Conservation (phyloP, 306 rosid genomes). For the Luffa acutangula region DNA sequence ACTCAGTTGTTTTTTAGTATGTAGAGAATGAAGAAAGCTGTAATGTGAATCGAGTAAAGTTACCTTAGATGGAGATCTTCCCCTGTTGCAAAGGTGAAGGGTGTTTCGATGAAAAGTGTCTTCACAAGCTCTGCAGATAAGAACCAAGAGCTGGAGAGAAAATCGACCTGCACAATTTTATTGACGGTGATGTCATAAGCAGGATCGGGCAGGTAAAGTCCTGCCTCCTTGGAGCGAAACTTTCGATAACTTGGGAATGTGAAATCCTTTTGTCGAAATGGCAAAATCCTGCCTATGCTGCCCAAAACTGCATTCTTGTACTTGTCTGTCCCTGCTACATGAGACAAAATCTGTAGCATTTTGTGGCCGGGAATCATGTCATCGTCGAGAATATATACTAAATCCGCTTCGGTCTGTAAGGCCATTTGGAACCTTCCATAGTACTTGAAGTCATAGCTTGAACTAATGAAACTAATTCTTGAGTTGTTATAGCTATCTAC, state of each 20-base stretch:
- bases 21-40: not conserved
- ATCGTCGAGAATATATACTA: constrained; percentile 76
- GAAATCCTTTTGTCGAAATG: constrained; percentile 85
- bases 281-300: constrained; percentile 87
- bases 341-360: constrained; percentile 88
- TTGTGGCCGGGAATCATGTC: constrained; percentile 91
- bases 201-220: constrained; percentile 92
- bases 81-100: constrained; percentile 88
- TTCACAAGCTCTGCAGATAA: constrained; percentile 68
- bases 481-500: constrained; percentile 82
- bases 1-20: not conserved
- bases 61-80: constrained; percentile 98
- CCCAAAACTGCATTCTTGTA: constrained; percentile 78
- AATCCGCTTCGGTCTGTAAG: constrained; percentile 73
- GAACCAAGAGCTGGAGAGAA: constrained; percentile 96
- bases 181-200: constrained; percentile 83
- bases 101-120: constrained; percentile 73
- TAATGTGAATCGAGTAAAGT: not conserved
- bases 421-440: constrained; percentile 97
- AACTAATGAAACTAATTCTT: constrained; percentile 75
- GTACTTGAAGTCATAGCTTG: constrained; percentile 90
- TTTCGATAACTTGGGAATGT: constrained; percentile 90
- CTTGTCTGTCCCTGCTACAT: constrained; percentile 74
- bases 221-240: constrained; percentile 85
- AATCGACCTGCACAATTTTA: constrained; percentile 91